Base-by-base conservation (phyloP, 306 rosid species). In the Corylus americana region DNA sequence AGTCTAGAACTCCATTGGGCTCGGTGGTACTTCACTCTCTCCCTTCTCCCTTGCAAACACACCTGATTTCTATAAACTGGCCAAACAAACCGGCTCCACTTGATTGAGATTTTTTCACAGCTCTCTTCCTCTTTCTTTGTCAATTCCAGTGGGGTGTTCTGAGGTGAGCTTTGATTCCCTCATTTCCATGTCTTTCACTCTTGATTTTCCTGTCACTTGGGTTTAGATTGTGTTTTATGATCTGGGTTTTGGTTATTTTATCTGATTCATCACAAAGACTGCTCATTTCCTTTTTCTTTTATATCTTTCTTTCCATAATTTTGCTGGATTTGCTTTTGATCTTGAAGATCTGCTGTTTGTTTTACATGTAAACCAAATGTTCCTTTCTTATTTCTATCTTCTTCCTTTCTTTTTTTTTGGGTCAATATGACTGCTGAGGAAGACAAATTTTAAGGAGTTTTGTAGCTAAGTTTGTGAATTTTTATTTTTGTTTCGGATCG, bases 141-240 rank as follows among this genome's bases (percentile, higher is more conserved):
- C 49, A 10, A 22, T 11, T 68, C 45, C 3, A 1, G 22, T 54
- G 87, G 87, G 91, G 91, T 83, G 47, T 9, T 76, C 91, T 87
- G 88, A 85, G 91, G 91, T 87, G 78, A 31, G 39, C 66, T 59
- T 11, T 10, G 66, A n/a, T 11, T 55, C 62, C 3, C 12, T n/a
- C 29, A 1, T 13, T 55, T 54, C 1, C 25, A 20, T 0, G 75
- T 37, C 49, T 44, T 35, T 13, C 3, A 50, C 7, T 49, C 22
- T 6, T 0, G 27, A 4, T 49, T 9, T 35, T 8, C 44, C 6
- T 8, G 2, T 18, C 37, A 14, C 47, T 31, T 35, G 0, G 12
- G 70, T 39, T 64, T 31, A 35, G 48, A 35, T 16, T 64, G 11
- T 64, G 7, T 4, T 64, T 76, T 31, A 17, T 78, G 29, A 35